These are phyloP conservation scores for Irpex lacteus DNA, from an alignment of 1,284 basidiomycete genomes.

Conservation along the genomic window DNA sequence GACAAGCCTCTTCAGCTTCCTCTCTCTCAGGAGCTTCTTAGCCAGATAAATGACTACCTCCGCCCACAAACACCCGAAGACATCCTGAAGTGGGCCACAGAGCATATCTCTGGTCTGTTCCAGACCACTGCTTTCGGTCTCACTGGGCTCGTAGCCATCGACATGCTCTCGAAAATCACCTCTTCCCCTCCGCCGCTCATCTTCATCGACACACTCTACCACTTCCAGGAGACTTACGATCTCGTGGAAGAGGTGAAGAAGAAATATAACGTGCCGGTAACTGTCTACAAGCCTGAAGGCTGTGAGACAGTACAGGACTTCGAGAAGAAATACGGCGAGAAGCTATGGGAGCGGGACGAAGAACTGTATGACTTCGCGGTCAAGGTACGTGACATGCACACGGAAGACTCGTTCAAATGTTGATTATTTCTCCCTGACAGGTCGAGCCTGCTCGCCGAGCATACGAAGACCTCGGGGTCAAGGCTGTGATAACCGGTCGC, in stretches of 20 bases:
- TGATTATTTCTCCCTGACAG: constrained; percentile 33
- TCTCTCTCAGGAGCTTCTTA: constrained; percentile 60
- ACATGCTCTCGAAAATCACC: constrained; percentile 87
- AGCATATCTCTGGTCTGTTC: constrained; percentile 75
- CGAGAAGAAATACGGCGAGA: constrained; percentile 78
- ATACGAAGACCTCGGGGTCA: constrained; percentile 79
- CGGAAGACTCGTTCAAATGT: not conserved
- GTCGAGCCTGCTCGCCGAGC: constrained; percentile 93
- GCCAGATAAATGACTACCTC: constrained; percentile 72
- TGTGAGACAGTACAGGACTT: constrained; percentile 75
- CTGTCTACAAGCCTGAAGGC: constrained; percentile 79
- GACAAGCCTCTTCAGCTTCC: constrained; percentile 59
- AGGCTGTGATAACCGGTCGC: constrained; percentile 92
- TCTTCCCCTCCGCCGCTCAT: constrained; percentile 69
- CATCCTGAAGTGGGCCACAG: constrained; percentile 81
- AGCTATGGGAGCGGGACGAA: constrained; percentile 90
- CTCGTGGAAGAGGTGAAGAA: constrained; percentile 80
- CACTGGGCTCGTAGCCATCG: constrained; percentile 86
- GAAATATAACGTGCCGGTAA: constrained; percentile 73
- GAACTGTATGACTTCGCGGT: constrained; percentile 89
- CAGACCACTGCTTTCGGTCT: constrained; percentile 95
- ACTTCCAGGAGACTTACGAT: constrained; percentile 91
- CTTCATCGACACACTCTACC: constrained; percentile 96
- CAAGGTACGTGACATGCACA: constrained; percentile 58
- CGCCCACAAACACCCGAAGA: constrained; percentile 71